phyloP scores from a whole-genome alignment of 1,284 basidiomycete genomes.

The Sporisorium graminicola region DNA sequence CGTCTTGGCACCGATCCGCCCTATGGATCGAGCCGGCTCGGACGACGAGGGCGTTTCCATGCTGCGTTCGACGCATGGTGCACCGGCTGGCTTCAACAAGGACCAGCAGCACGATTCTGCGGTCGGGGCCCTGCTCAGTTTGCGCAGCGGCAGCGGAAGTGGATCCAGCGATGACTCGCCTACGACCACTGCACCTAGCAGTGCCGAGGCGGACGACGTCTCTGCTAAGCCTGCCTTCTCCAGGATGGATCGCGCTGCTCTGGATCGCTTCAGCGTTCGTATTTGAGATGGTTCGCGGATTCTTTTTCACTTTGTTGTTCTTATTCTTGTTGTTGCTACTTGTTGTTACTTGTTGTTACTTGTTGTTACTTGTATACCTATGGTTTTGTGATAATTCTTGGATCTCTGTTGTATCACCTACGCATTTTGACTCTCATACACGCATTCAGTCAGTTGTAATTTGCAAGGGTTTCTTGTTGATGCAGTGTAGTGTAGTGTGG shows the following conservation, averaged over 20 bases:
- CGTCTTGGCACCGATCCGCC: constrained; percentile 30
- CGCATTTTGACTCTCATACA: not conserved
- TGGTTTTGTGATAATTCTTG: not conserved
- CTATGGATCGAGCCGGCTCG: constrained; percentile 28
- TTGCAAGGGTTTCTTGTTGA: not conserved
- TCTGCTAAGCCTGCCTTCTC: constrained; percentile 29
- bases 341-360: not conserved
- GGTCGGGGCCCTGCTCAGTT: constrained; percentile 45
- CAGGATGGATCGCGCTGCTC: constrained; percentile 39
- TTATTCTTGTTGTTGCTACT: no score
- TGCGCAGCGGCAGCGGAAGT: constrained; percentile 42
- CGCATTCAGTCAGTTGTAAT: not conserved
- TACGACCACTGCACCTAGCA: constrained; percentile 22
- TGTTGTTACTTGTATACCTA: not conserved
- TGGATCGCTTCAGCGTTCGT: constrained; percentile 45
- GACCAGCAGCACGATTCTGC: constrained; percentile 47
- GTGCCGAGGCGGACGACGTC: constrained; percentile 16
- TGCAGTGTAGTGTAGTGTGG: not conserved
- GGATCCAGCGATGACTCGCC: constrained; percentile 43
- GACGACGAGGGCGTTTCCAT: constrained; percentile 45
- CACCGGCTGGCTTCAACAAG: constrained; percentile 14
- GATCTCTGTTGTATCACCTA: not conserved
- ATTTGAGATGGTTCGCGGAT: constrained; percentile 13
- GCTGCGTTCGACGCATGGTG: constrained; percentile 39
- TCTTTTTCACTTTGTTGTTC: not conserved